These are phyloP conservation scores for Quercus wislizeni DNA, from an alignment of 306 rosid genomes.

Conservation along the genomic window DNA sequence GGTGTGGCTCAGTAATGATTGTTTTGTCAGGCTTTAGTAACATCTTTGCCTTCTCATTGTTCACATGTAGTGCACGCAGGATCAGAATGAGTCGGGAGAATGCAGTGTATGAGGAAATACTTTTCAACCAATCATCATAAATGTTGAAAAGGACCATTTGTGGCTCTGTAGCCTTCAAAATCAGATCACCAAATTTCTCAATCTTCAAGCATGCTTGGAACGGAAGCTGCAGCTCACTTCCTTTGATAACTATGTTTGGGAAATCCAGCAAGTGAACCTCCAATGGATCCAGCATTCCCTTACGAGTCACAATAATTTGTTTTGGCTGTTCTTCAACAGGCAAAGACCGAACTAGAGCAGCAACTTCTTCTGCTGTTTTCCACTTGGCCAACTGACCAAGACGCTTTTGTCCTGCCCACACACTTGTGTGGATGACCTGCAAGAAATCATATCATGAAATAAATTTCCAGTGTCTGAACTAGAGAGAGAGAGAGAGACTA, in stretches of 20 bases:
- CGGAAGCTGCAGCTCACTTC: constrained; percentile 99
- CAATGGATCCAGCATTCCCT: constrained; percentile 98
- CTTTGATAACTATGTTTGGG: constrained; percentile 96
- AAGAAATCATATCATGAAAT: constrained; percentile 18
- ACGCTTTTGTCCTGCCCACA: constrained; percentile 99
- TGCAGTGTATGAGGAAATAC: constrained; percentile 96
- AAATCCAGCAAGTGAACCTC: constrained; percentile 96
- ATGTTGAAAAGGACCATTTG: constrained; percentile 99
- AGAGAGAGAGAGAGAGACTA: no score
- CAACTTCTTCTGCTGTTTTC: constrained; percentile 99
- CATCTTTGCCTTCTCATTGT: constrained; percentile 99
- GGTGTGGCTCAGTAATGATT: constrained; percentile 91
- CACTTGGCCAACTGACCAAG: constrained; percentile 99
- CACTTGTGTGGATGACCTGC: constrained; percentile 98
- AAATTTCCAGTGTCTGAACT: constrained; percentile 1
- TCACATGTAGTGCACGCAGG: constrained; percentile 92
- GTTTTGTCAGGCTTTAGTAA: constrained; percentile 95
- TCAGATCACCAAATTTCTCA: constrained; percentile 97
- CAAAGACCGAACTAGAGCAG: constrained; percentile 95
- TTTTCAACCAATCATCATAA: constrained; percentile 99
- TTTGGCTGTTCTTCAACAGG: constrained; percentile 99
- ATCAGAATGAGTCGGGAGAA: constrained; percentile 94
- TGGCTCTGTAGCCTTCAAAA: constrained; percentile 97
- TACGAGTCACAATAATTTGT: constrained; percentile 97
- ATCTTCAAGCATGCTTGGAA: constrained; percentile 99